Conservation (phyloP, 208 protist genomes). For the Trypanosoma scelopori region DNA sequence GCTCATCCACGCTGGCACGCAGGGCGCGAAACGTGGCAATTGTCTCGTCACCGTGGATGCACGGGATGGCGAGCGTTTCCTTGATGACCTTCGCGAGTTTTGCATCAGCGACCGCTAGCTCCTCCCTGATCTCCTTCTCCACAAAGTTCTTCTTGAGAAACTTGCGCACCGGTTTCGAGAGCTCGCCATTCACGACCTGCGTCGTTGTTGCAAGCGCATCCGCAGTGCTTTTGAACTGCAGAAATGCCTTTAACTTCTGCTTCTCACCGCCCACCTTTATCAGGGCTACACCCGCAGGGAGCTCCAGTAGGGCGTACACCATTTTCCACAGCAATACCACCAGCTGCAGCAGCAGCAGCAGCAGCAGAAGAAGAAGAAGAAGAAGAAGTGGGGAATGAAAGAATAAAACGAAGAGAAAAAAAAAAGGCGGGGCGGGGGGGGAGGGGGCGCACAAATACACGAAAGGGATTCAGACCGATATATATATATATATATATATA, state of each 20-base stretch:
- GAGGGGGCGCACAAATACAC: neutral
- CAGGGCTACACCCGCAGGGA: conserved; percentile 97
- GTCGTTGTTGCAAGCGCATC: conserved; percentile 97
- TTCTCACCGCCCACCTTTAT: conserved; percentile 96
- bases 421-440: neutral
- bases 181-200: conserved; percentile 95
- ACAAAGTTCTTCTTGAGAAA: conserved; percentile 98
- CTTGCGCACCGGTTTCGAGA: conserved; percentile 96
- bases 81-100: conserved; percentile 98
- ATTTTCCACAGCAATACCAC: conserved; percentile 31
- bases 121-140: conserved; percentile 84
- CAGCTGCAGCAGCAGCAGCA: conserved; percentile 1
- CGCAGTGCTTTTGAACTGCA: conserved; percentile 94
- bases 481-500: too few species aligned
- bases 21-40: conserved; percentile 96
- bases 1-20: conserved; percentile 86
- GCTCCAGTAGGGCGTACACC: conserved; percentile 98
- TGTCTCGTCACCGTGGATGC: conserved; percentile 87
- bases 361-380: conserved; percentile 17
- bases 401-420: conserved; percentile 7
- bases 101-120: conserved; percentile 95
- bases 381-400: neutral
- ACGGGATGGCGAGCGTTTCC: conserved; percentile 94
- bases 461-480: neutral
- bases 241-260: conserved; percentile 92